These are phyloP conservation scores for Monilinia fructigena DNA, from an alignment of 2,329 filamentous ascomycete genomes.

Conservation along the genomic window DNA sequence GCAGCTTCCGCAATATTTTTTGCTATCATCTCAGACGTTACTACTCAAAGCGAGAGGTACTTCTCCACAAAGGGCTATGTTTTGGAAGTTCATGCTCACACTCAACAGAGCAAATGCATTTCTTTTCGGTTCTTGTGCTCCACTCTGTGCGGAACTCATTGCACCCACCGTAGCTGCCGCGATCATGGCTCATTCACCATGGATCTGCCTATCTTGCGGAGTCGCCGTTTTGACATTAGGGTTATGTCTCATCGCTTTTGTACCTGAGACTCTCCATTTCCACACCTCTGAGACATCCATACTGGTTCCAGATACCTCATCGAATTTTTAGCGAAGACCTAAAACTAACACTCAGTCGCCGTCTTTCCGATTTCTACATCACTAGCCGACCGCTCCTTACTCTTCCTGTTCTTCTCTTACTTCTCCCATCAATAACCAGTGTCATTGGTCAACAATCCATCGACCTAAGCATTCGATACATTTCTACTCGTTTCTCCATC, in stretches of 20 bases:
- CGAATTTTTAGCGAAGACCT: not conserved
- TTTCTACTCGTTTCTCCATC: slow-evolving; percentile 36
- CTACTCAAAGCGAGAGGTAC: slow-evolving; percentile 43
- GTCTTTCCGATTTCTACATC: not conserved
- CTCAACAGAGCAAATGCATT: slow-evolving; percentile 42
- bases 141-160: slow-evolving; percentile 41
- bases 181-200: slow-evolving; percentile 41
- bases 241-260: slow-evolving; percentile 31
- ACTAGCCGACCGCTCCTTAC: slow-evolving; percentile 32
- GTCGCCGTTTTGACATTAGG: slow-evolving; percentile 27
- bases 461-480: slow-evolving; percentile 34
- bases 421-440: slow-evolving; percentile 34
- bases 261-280: slow-evolving; percentile 40
- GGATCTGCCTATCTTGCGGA: slow-evolving; percentile 34
- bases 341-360: slow-evolving; percentile 26
- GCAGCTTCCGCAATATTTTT: slow-evolving; percentile 40
- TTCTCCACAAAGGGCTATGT: not conserved
- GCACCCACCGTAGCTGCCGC: slow-evolving; percentile 42
- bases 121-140: slow-evolving; percentile 38
- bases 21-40: slow-evolving; percentile 43
- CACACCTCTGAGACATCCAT: slow-evolving; percentile 20
- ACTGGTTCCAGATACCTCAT: slow-evolving; percentile 18
- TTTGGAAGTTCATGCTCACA: slow-evolving; percentile 1
- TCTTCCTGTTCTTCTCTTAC: slow-evolving; percentile 36
- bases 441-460: slow-evolving; percentile 28